Evolutionary conservation across 2,329 filamentous ascomycete genomes (phyloP), one percentile per base, ranked within the genome.

Genomic region (Epichloe sylvatica): DNA sequence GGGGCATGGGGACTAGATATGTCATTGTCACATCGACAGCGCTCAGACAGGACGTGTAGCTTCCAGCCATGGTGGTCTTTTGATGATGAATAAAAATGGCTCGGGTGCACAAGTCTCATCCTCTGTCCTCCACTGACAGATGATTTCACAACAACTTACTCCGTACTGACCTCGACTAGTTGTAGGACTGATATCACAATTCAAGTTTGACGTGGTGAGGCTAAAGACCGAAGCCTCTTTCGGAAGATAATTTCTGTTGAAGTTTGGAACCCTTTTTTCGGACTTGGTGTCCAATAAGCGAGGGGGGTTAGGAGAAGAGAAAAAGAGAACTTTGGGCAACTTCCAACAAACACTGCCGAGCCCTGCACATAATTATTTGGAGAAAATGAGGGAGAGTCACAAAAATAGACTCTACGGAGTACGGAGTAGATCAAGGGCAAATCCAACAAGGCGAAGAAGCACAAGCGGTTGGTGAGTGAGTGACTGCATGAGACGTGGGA

Each of bases 391-490:
- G 23, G 30, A 40, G 19, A 41, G 42, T 4, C 41, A 49, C 19
- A 30, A 50, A 51, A 49, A n/a, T 47, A 37, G 37, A 45, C 25
- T 46, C n/a, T 13, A 25, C 23, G 6, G 23, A 25, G 23, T 25
- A 25, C 23, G 23, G 23, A 25, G 2, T 8, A 23, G n/a, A 33
- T 30, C 19, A 37, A 45, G 7, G 21, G n/a, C n/a, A 36, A 37
- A 33, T 23, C 30, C 30, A 37, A 23, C 46, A 46, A 19, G 35
- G 49, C 46, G 41, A 49, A 37, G 43, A 49, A 37, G 43, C 42
- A 44, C 33, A 37, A 49, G 33, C 46, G 17, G 46, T 25, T 25
- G 41, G 23, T 17, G 34, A 13, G 23, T 13, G 21, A 8, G 25
- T 25, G 4, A 47, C 9, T 39, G 41, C 30, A 34, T 40, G 33